A percentile compares a stretch with the other conserved stretches of the same genome.
phyloP scores from a whole-genome alignment of 495 filamentous ascomycete genomes.

The Xylaria cubensis region DNA sequence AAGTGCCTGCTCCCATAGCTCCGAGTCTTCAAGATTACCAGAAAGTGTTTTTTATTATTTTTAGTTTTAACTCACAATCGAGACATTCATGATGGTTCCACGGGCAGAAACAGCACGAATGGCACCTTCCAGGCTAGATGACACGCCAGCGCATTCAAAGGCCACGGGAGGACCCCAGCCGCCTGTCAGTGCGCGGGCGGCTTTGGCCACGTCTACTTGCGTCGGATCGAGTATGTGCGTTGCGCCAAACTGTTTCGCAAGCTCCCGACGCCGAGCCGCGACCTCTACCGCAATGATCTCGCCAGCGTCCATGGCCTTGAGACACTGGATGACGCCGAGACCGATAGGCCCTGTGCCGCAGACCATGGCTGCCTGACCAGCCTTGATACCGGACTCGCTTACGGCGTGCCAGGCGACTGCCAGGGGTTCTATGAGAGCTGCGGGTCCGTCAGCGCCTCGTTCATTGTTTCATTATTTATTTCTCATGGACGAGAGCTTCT shows the following conservation, averaged over 20 bases:
- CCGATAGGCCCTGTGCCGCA: conserved; percentile 70
- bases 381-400: conserved; percentile 57
- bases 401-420: conserved; percentile 74
- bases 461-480: too few relatives aligned
- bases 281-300: conserved; percentile 66
- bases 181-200: conserved; percentile 53
- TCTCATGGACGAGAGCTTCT: conserved; percentile 42
- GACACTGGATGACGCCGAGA: conserved; percentile 64
- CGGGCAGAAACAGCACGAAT: conserved; percentile 55
- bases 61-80: conserved; percentile 44
- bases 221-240: conserved; percentile 62
- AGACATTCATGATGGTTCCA: conserved; percentile 67
- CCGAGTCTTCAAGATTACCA: too few relatives aligned
- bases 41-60: too few relatives aligned
- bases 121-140: conserved; percentile 56
- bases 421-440: conserved; percentile 66
- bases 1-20: too few relatives aligned
- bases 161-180: conserved; percentile 60
- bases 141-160: conserved; percentile 66
- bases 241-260: conserved; percentile 61
- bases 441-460: not conserved
- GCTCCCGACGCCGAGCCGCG: conserved; percentile 53
- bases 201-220: conserved; percentile 56
- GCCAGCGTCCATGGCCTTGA: conserved; percentile 55
- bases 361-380: conserved; percentile 58